Evolutionary conservation across 1,139 yeast genomes (phyloP).

Genomic region (Debaryomyces psychrophilus): DNA sequence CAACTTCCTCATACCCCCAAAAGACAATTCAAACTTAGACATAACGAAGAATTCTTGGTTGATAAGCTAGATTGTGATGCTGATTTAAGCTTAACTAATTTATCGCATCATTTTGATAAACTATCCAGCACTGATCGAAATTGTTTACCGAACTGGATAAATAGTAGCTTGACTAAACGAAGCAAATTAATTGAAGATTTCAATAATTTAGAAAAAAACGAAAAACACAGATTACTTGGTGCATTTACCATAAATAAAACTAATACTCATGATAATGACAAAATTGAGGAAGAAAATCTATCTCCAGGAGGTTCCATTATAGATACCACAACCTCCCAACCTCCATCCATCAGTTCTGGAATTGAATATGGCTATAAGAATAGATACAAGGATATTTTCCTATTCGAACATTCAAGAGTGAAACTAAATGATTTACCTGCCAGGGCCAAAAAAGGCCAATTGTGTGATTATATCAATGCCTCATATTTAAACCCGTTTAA

Average conservation of each 20-base stretch:
- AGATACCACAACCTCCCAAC: background rate
- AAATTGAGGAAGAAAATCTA: slow-evolving; percentile 13
- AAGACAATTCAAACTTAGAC: slow-evolving; percentile 40
- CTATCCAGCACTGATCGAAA: slow-evolving; percentile 14
- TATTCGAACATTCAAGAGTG: slow-evolving; percentile 83
- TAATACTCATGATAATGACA: slow-evolving; percentile 5
- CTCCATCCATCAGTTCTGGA: slow-evolving; percentile 49
- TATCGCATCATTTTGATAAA: slow-evolving; percentile 7
- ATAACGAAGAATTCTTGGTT: slow-evolving; percentile 40
- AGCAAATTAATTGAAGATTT: slow-evolving; percentile 30
- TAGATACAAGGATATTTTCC: slow-evolving; percentile 77
- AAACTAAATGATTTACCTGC: slow-evolving; percentile 32
- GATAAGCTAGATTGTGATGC: slow-evolving; percentile 14
- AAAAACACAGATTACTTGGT: slow-evolving; percentile 34
- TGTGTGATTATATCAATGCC: slow-evolving; percentile 60
- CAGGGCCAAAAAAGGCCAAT: slow-evolving; percentile 15
- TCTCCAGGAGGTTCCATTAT: slow-evolving; percentile 17
- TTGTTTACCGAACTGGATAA: slow-evolving; percentile 31
- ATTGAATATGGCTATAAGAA: slow-evolving; percentile 77
- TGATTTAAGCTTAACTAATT: slow-evolving; percentile 3
- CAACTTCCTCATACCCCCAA: slow-evolving; percentile 27
- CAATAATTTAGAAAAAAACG: slow-evolving; percentile 31
- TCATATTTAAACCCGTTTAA: slow-evolving; percentile 45
- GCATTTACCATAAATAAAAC: slow-evolving; percentile 26
- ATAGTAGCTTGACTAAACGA: slow-evolving; percentile 19